Percentiles rank a stretch among this genome's conserved stretches.
These are phyloP conservation scores for Immersiella caudata DNA, from an alignment of 495 filamentous ascomycete species.

Conservation along the genomic window DNA sequence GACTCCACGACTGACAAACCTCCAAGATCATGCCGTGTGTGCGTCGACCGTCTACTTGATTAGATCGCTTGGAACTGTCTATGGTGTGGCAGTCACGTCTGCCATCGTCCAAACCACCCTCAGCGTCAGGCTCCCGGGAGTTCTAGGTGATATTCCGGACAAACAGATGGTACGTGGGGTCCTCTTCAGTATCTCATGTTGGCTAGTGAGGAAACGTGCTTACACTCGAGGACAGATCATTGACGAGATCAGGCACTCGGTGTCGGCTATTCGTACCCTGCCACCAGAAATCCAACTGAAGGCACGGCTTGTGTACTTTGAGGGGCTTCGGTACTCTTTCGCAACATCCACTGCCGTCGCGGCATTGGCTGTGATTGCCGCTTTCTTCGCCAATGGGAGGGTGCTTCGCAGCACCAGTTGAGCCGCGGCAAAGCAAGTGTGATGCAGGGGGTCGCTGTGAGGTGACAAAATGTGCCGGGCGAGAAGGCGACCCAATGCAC, in stretches of 20 bases:
- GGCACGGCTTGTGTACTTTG: slow-evolving; percentile 62
- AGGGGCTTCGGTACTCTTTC: slow-evolving; percentile 59
- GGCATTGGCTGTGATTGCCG: slow-evolving; percentile 51
- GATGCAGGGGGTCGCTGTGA: neutral
- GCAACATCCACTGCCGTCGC: slow-evolving; percentile 56
- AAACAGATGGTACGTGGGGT: slow-evolving; percentile 66
- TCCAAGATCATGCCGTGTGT: slow-evolving; percentile 64
- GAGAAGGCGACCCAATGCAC: neutral
- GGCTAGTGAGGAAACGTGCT: slow-evolving; percentile 29
- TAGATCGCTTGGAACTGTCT: slow-evolving; percentile 64
- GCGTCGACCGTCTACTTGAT: slow-evolving; percentile 66
- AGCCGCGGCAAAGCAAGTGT: neutral
- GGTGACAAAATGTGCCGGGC: neutral
- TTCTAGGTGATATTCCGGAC: slow-evolving; percentile 63
- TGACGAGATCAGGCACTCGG: slow-evolving; percentile 63
- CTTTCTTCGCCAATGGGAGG: slow-evolving; percentile 54
- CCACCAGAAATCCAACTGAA: slow-evolving; percentile 62
- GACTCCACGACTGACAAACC: neutral
- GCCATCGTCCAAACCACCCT: slow-evolving; percentile 67
- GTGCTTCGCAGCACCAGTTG: slow-evolving; percentile 45
- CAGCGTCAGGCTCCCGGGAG: slow-evolving; percentile 56
- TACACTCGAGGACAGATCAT: slow-evolving; percentile 48
- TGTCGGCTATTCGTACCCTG: slow-evolving; percentile 55
- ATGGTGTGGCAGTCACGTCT: slow-evolving; percentile 65
- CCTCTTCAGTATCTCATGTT: slow-evolving; percentile 10